A percentile compares a stretch with the other conserved stretches of the same genome.
Evolutionary conservation across 2,329 filamentous ascomycete species (phyloP).

Genomic region (Cryphonectria parasitica): DNA sequence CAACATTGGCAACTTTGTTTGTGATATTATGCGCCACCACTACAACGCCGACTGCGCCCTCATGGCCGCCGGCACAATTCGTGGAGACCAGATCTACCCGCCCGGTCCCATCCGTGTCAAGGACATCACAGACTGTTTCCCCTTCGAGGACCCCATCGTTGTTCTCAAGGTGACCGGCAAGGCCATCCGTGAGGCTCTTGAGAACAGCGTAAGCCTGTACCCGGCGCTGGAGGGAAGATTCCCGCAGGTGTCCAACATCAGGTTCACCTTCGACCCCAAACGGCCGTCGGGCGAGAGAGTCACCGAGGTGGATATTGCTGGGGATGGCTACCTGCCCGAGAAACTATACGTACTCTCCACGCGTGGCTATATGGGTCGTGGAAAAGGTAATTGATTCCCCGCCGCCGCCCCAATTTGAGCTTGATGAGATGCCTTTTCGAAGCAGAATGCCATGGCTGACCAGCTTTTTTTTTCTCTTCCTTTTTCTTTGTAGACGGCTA

Average conservation of each 20-base stretch:
- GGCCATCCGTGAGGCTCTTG: conserved; percentile 77
- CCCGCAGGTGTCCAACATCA: conserved; percentile 84
- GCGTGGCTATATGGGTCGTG: conserved; percentile 84
- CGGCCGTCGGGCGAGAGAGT: conserved; percentile 66
- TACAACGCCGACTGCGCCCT: conserved; percentile 80
- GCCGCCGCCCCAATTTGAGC: neutral
- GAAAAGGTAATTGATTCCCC: conserved; percentile 57
- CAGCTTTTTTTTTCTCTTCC: too few species aligned
- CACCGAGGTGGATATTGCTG: conserved; percentile 63
- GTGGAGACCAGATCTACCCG: conserved; percentile 86
- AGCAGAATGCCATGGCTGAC: neutral
- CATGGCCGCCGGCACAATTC: conserved; percentile 84
- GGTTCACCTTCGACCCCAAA: conserved; percentile 71
- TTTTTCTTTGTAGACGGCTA: conserved; percentile 66
- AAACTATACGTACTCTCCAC: conserved; percentile 76
- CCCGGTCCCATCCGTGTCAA: conserved; percentile 77
- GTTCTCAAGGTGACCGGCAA: conserved; percentile 73
- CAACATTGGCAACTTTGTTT: conserved; percentile 89
- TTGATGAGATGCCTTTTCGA: neutral
- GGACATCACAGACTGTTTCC: conserved; percentile 87
- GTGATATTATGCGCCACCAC: conserved; percentile 86
- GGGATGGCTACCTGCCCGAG: conserved; percentile 62
- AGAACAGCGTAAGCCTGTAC: conserved; percentile 80
- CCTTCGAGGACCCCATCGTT: conserved; percentile 88
- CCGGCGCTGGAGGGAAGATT: conserved; percentile 76